Evolutionary conservation across 306 rosid species (phyloP).

Genomic region (Coriaria nepalensis): DNA sequence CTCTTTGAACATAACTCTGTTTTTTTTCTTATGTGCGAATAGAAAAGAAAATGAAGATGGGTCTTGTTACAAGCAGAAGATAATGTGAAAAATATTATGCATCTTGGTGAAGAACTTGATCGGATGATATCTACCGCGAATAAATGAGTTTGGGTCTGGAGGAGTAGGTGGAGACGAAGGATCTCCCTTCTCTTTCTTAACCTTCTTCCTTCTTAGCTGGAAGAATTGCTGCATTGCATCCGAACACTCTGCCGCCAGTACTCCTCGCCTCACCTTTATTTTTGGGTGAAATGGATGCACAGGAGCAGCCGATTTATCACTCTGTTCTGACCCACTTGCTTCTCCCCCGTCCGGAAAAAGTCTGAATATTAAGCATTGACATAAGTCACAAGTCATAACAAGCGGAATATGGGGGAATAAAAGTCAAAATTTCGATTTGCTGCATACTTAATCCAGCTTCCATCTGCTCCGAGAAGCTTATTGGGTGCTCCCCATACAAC

Average conservation of each 20-base stretch:
- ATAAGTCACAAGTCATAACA: background rate
- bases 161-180: slow-evolving; percentile 21
- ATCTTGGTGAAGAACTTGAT: slow-evolving; percentile 52
- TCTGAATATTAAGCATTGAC: slow-evolving; percentile 21
- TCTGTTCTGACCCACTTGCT: slow-evolving; percentile 28
- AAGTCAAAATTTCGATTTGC: background rate
- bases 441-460: slow-evolving; percentile 91
- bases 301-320: slow-evolving; percentile 53
- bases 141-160: slow-evolving; percentile 8
- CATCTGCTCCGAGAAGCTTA: slow-evolving; percentile 99
- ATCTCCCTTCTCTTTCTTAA: slow-evolving; percentile 32
- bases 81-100: slow-evolving; percentile 57
- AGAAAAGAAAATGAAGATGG: too few species aligned
- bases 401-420: background rate
- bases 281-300: slow-evolving; percentile 95
- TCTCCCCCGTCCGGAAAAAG: slow-evolving; percentile 64
- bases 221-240: slow-evolving; percentile 89
- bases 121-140: slow-evolving; percentile 32
- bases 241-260: slow-evolving; percentile 67
- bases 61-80: slow-evolving; percentile 47
- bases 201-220: slow-evolving; percentile 60
- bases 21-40: too few species aligned
- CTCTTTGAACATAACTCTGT: too few species aligned
- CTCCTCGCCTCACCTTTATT: slow-evolving; percentile 55
- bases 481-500: slow-evolving; percentile 99